Conservation (phyloP, 2,329 filamentous ascomycete species). For the Aspergillus caelatus region DNA sequence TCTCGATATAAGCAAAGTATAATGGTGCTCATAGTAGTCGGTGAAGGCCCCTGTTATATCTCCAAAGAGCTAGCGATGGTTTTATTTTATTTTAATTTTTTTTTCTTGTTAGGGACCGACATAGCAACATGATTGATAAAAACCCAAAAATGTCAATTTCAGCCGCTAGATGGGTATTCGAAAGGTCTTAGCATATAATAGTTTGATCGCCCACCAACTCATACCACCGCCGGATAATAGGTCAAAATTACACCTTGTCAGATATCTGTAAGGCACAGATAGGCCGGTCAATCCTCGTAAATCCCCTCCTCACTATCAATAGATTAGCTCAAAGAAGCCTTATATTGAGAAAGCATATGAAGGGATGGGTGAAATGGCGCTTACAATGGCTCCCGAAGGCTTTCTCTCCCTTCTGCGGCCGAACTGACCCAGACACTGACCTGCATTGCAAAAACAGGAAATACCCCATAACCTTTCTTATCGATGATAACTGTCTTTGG, state of each 20-base stretch:
- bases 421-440: conserved; percentile 65
- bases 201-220: not conserved
- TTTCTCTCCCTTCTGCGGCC: conserved; percentile 55
- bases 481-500: conserved; percentile 61
- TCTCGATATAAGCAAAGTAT: not conserved
- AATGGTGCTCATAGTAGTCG: not conserved
- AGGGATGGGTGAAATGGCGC: conserved; percentile 9
- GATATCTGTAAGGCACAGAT: not conserved
- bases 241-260: not conserved
- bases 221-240: not conserved
- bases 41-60: not conserved
- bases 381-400: conserved; percentile 48
- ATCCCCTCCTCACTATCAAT: not conserved
- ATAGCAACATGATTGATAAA: not conserved
- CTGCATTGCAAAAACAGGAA: conserved; percentile 57
- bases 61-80: not conserved
- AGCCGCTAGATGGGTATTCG: not conserved
- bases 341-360: not conserved
- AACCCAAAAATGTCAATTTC: not conserved
- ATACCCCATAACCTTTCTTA: conserved; percentile 60
- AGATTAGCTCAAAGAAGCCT: not conserved
- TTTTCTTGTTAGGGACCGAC: not conserved
- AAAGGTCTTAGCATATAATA: not conserved
- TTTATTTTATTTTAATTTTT: not conserved
- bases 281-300: not conserved